Base-by-base conservation (phyloP, 2,329 filamentous ascomycete species). In the Penicillium sp. region DNA sequence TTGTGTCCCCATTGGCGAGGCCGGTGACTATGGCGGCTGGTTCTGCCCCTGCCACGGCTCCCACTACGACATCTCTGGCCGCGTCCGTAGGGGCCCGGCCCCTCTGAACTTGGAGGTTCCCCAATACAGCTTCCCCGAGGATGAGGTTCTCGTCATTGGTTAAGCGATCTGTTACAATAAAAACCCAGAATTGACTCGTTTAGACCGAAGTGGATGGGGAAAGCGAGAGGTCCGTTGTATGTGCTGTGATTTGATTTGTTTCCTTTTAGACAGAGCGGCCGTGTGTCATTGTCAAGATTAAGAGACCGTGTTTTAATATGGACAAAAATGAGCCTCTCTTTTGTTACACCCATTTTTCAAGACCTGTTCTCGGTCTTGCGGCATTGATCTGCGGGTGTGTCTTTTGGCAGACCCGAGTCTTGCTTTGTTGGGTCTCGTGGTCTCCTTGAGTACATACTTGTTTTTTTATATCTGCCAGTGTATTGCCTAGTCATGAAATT, bases 11-110 rank as follows among this genome's bases (percentile, higher is more conserved):
- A 99, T 99, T 72, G 94, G 95, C 73, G 94, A 99, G 83, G 91
- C 94, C 64, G 94, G 94, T 77, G 95, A 99, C 80, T 99, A 83
- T 73, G 94, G 94, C 76, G 94, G 94, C 75, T 99, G 94, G 94
- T 99, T 99, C 89, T 99, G 94, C 84, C 94, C 94, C 65, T 99
- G 94, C 89, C 94, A 99, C 86, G 94, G 94, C 79, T 97, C 92
- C 68, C 94, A 99, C 85, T 99, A 99, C 86, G 94, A 99, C 77
- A 97, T 99, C 78, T 97, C 92, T 63, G 94, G 94, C 77, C 92
- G 94, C 80, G 90, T 96, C 85, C 88, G 94, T 83, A 97, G 90
- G 85, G 94, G 94, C 66, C 94, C 94, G 62, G 94, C 94, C 60
- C 94, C 94, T 65, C 86, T 99, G 73, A 99, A 99, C 85, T 87